Conservation (phyloP, 371 early-diverging fungal species). For the Conidiobolus incongruus region DNA sequence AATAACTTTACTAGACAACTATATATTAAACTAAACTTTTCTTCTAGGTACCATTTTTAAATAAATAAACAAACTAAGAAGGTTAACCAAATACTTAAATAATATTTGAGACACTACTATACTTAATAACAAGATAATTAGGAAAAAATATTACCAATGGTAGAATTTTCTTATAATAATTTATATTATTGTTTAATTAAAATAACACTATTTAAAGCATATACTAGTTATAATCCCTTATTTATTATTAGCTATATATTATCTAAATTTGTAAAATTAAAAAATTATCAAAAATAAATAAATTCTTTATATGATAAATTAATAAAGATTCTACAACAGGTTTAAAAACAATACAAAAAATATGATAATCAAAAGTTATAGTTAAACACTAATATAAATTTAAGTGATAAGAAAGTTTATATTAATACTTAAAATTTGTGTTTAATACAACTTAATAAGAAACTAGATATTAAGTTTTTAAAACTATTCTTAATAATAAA, state of each 20-base stretch:
- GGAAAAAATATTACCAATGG: constrained; percentile 14
- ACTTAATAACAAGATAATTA: constrained; percentile 20
- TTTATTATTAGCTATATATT: neutral
- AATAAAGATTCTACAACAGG: neutral
- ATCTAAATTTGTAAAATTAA: too few species aligned
- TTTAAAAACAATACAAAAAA: neutral
- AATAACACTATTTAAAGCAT: constrained; percentile 11
- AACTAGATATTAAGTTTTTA: neutral
- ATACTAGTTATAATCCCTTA: constrained; percentile 3
- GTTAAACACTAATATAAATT: neutral
- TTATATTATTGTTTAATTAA: constrained; percentile 9
- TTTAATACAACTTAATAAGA: neutral
- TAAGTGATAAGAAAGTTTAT: constrained; percentile 1
- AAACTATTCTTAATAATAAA: constrained; percentile 2
- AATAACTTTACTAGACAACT: constrained; percentile 7
- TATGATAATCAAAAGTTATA: neutral
- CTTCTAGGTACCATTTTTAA: constrained; percentile 19
- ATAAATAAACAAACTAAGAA: constrained; percentile 27
- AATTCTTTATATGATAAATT: neutral
- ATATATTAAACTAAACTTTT: constrained; percentile 10
- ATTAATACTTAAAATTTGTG: neutral
- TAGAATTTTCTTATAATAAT: constrained; percentile 26
- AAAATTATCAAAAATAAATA: neutral
- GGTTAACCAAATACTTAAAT: constrained; percentile 18
- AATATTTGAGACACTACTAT: constrained; percentile 17